phyloP scores from a whole-genome alignment of 2,329 filamentous ascomycete species.

The Fusarium illudens region DNA sequence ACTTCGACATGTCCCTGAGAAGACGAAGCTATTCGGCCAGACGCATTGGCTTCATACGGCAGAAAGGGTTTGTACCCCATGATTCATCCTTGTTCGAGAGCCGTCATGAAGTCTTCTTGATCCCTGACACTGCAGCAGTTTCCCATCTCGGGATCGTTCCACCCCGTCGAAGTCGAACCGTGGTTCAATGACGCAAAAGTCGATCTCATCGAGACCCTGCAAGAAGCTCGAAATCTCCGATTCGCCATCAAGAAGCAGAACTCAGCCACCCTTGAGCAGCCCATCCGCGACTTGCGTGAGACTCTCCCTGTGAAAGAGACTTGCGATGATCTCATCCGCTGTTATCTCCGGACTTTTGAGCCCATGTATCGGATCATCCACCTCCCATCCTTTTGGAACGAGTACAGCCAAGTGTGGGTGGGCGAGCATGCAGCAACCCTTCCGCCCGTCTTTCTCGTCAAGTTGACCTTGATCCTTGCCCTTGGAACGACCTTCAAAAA shows the following conservation, averaged over 20 bases:
- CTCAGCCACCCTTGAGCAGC: constrained; percentile 26
- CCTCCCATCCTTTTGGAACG: constrained; percentile 35
- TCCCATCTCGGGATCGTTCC: constrained; percentile 36
- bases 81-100: too few relatives aligned
- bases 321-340: constrained; percentile 34
- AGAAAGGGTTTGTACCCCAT: constrained; percentile 28
- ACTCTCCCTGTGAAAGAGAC: constrained; percentile 30
- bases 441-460: constrained; percentile 33
- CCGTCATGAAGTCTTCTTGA: not conserved
- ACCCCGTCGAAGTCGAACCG: constrained; percentile 39
- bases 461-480: constrained; percentile 33
- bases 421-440: not conserved
- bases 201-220: constrained; percentile 33
- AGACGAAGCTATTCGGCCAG: constrained; percentile 41
- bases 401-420: constrained; percentile 36
- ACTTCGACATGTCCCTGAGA: constrained; percentile 40
- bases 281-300: constrained; percentile 24
- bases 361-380: constrained; percentile 40
- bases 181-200: constrained; percentile 37
- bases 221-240: constrained; percentile 34
- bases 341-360: constrained; percentile 40
- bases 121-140: constrained; percentile 28
- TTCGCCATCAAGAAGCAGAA: constrained; percentile 28
- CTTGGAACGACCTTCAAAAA: constrained; percentile 37
- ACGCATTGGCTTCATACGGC: constrained; percentile 42